Base-by-base conservation (phyloP, 2,329 filamentous ascomycete genomes). In the Fusarium oligoseptatum region DNA sequence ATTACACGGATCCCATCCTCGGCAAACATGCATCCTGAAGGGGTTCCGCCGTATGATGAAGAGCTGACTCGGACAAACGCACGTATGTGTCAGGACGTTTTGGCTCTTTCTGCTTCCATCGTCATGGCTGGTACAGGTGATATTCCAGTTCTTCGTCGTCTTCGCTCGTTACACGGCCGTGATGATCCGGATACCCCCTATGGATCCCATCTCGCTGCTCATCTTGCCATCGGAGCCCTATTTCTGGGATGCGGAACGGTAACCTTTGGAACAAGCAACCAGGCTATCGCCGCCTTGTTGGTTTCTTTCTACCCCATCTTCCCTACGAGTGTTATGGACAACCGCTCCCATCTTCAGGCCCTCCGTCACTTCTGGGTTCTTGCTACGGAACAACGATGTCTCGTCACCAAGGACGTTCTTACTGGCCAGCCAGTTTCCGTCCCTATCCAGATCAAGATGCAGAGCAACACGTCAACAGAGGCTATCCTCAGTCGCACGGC, bases 51-150 rank as follows among this genome's bases (percentile, higher is more conserved):
- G 50, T 98, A 98, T 80, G 97, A 99, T 80, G 92, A 93, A 50
- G 95, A 94, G 78, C 88, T 98, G 17, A 91, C 96, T 3, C 89
- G 94, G 37, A 93, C 93, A 63, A 96, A 95, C 9, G 92, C 95
- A 2, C 90, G 95, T 41, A 97, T 97, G 86, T 98, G 97, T 79
- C 94, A 98, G 78, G 95, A 98, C 79, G 87, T 97, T 3, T 84
- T 98, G 12, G 94, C 94, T 1, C 86, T 99, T 7, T 93, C 95
- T 7, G 91, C 91, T 24, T 92, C 97, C 1, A 94, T 93, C 2
- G 94, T 98, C 61, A 98, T 98, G 96, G 95, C 97, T 7, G 97
- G 97, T 32, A 98, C 95, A 0, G 97, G 97, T 43, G 97, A 99
- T 80, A 86, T 99, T 22, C 85, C 90, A 3, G 92, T 98, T 2